phyloP scores from a whole-genome alignment of 805 yeast species.

The Hagleromyces aurorensis region DNA sequence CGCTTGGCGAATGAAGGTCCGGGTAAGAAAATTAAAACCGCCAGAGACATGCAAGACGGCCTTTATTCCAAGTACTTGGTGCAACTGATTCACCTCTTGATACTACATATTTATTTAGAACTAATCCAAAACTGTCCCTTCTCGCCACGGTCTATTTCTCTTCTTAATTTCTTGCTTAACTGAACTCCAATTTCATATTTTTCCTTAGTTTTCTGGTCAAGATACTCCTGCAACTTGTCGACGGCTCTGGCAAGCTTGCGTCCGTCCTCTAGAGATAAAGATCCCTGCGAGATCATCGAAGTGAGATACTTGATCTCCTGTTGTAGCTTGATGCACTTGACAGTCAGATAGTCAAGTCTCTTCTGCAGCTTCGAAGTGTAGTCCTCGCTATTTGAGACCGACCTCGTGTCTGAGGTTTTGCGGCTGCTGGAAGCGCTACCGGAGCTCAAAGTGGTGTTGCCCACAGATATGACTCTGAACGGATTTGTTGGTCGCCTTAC shows the following conservation, averaged over 20 bases:
- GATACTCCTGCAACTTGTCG: conserved; percentile 32
- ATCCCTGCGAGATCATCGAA: conserved; percentile 30
- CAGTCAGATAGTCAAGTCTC: conserved; percentile 27
- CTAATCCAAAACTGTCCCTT: conserved; percentile 33
- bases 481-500: conserved; percentile 22
- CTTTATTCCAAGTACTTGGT: too few relatives aligned
- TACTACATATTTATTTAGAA: conserved; percentile 14
- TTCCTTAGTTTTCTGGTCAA: conserved; percentile 36
- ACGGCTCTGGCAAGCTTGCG: conserved; percentile 33
- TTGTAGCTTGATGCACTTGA: conserved; percentile 32
- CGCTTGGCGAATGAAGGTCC: too few relatives aligned
- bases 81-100: too few relatives aligned
- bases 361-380: conserved; percentile 24
- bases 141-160: conserved; percentile 36
- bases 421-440: conserved; percentile 10
- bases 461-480: conserved; percentile 30
- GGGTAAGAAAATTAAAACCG: too few relatives aligned
- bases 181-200: conserved; percentile 37
- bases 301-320: conserved; percentile 34
- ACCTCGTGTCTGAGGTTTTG: conserved; percentile 4
- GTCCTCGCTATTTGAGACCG: conserved; percentile 5
- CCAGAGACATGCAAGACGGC: too few relatives aligned
- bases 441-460: conserved; percentile 8
- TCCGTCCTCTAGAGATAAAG: conserved; percentile 34
- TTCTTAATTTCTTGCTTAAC: conserved; percentile 35